phyloP scores from a whole-genome alignment of 371 early-diverging fungal species.

The Lichtheimia hyalospora region DNA sequence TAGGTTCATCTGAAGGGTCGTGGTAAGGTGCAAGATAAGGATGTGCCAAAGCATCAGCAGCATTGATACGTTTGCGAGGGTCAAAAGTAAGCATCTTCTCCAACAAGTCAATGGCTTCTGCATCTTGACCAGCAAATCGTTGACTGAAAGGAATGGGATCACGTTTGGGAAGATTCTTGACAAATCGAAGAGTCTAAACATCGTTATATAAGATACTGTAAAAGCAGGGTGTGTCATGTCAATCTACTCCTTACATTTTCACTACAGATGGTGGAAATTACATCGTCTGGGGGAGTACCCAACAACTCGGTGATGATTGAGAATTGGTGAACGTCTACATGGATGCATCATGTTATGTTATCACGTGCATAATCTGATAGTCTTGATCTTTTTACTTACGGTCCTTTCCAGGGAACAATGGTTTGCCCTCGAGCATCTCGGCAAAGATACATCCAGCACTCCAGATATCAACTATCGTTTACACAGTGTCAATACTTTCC shows the following conservation, averaged over 20 bases:
- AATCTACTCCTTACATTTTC: conserved; percentile 67
- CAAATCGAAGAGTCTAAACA: conserved; percentile 83
- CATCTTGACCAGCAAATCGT: conserved; percentile 49
- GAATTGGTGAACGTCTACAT: conserved; percentile 87
- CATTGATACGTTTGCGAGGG: conserved; percentile 89
- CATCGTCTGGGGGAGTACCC: conserved; percentile 93
- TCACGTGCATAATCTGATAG: neutral
- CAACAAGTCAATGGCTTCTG: conserved; percentile 84
- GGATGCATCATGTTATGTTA: neutral
- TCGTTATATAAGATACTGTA: neutral
- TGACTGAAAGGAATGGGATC: conserved; percentile 78
- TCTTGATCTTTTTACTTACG: conserved; percentile 55
- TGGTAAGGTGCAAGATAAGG: conserved; percentile 91
- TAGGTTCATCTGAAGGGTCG: conserved; percentile 92
- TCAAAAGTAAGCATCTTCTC: conserved; percentile 92
- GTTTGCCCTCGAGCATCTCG: conserved; percentile 95
- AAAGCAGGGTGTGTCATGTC: neutral
- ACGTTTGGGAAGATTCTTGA: conserved; percentile 82
- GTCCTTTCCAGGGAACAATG: conserved; percentile 96
- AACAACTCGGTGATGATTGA: conserved; percentile 91
- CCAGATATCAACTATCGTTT: conserved; percentile 94
- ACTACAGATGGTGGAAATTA: conserved; percentile 89
- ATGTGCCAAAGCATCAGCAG: conserved; percentile 84
- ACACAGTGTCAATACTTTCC: neutral
- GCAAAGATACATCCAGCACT: conserved; percentile 99